Evolutionary conservation across 2,329 filamentous ascomycete genomes (phyloP).

Genomic region (Ascochyta viciae-villosae): DNA sequence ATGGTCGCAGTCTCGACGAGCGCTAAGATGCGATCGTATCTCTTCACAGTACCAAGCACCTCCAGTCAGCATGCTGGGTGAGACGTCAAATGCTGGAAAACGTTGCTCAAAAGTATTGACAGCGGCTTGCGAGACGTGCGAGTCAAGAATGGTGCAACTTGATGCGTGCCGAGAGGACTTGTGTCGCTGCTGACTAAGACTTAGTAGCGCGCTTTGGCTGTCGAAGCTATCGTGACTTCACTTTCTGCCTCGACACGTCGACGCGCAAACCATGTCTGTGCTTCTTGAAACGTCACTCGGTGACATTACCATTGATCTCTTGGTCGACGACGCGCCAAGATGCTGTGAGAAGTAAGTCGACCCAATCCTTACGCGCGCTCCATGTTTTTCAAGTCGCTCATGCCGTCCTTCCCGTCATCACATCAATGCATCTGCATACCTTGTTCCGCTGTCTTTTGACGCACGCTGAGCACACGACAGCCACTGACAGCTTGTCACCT

Average conservation of each 20-base stretch:
- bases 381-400: conserved; percentile 6
- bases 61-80: background rate
- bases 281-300: conserved; percentile 90
- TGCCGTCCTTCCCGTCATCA: conserved; percentile 29
- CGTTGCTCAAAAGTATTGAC: conserved; percentile 27
- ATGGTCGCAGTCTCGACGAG: background rate
- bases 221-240: conserved; percentile 9
- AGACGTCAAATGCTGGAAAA: conserved; percentile 16
- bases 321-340: conserved; percentile 87
- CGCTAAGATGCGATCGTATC: background rate
- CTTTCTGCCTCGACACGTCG: conserved; percentile 17
- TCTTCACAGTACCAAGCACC: background rate
- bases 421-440: conserved; percentile 29
- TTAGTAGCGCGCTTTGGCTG: background rate
- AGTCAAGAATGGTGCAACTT: conserved; percentile 10
- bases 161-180: background rate
- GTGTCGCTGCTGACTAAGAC: conserved; percentile 32
- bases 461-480: conserved; percentile 60
- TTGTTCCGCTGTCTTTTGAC: conserved; percentile 38
- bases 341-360: conserved; percentile 88
- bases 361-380: conserved; percentile 24
- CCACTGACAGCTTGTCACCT: conserved; percentile 58
- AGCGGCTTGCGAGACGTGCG: conserved; percentile 15
- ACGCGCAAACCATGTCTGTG: conserved; percentile 74
- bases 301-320: conserved; percentile 92